Evolutionary conservation across 306 rosid species (phyloP), one percentile per base, ranked within the genome.

Genomic region (Arachis hypogaea): DNA sequence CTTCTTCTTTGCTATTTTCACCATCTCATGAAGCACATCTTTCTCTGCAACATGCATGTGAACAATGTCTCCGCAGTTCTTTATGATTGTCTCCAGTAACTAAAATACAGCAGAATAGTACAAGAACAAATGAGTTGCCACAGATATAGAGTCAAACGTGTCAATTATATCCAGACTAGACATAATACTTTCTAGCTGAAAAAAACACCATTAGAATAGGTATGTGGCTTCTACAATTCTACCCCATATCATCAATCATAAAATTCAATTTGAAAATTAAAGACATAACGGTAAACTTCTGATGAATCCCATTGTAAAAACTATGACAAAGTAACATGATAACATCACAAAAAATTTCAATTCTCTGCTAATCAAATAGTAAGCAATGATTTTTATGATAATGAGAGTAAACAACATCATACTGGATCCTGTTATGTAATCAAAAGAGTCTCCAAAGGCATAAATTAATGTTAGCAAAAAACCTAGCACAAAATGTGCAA

Each of bases 21-120:
- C 96, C 99, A 94, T 89, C 75, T 94, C 99, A 44, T 91, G 97
- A 73, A 89, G 94, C 74, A 94, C 89, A 57, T 90, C 96, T 85
- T 82, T 94, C 88, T 94, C 99, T 42, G 99, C 99, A 29, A 94
- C 99, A 78, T 92, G 97, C 96, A 94, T 92, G 82, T 92, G 99
- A 67, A 94, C 95, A 84, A 89, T 89, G 76, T 94, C 99, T 77
- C 99, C 99, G 81, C 99, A 94, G 72, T 94, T 94, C 86, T 94
- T 94, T 78, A 92, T 78, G 74, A 92, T 84, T 51, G 99, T 94
- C 86, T 94, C 99, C 88, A 94, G 74, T 63, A 94, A 85, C 99
- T 94, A 85, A 70, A 81, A 83, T 65, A 72, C 42, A 84, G 83
- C 68, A 79, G 73, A 82, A 71, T 78, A 83, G 83, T 54, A 74